These are phyloP conservation scores for Entomortierella beljakovae DNA, from an alignment of 192 early-diverging fungal species.

Conservation along the genomic window DNA sequence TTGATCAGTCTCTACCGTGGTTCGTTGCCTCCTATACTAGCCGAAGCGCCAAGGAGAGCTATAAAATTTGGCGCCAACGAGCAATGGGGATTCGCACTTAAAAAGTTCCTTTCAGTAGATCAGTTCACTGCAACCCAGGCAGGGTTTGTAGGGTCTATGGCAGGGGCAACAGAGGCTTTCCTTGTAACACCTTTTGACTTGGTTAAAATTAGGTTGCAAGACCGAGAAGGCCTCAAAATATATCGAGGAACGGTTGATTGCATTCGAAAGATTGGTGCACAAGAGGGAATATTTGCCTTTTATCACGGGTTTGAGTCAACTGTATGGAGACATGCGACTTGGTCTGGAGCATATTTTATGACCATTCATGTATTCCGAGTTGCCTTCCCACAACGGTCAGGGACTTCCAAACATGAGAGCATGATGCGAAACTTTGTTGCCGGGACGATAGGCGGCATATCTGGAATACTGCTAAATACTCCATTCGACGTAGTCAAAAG, in stretches of 20 bases:
- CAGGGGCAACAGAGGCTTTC: slow-evolving; percentile 89
- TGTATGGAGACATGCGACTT: slow-evolving; percentile 89
- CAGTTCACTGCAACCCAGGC: slow-evolving; percentile 79
- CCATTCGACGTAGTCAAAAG: slow-evolving; percentile 97
- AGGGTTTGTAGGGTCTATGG: slow-evolving; percentile 86
- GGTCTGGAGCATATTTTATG: slow-evolving; percentile 95
- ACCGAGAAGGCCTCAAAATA: slow-evolving; percentile 67
- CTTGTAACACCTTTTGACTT: slow-evolving; percentile 89
- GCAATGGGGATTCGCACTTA: slow-evolving; percentile 73
- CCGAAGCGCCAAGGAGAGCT: slow-evolving; percentile 92
- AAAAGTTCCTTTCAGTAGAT: slow-evolving; percentile 76
- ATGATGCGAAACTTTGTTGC: slow-evolving; percentile 86
- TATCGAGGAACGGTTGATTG: slow-evolving; percentile 84
- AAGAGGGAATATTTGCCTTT: slow-evolving; percentile 84
- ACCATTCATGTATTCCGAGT: slow-evolving; percentile 74
- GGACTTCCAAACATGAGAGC: slow-evolving; percentile 71
- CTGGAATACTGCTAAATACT: slow-evolving; percentile 89
- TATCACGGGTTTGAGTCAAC: slow-evolving; percentile 92
- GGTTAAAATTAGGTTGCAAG: slow-evolving; percentile 94
- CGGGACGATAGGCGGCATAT: slow-evolving; percentile 87
- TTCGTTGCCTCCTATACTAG: slow-evolving; percentile 89
- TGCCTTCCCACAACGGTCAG: slow-evolving; percentile 69
- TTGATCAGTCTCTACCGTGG: slow-evolving; percentile 77
- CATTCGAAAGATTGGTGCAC: slow-evolving; percentile 74
- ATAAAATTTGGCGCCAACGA: slow-evolving; percentile 96